Percentiles rank a stretch among this genome's conserved stretches.
Conservation (phyloP, 1,284 basidiomycete genomes). For the Ganoderma sinense region DNA sequence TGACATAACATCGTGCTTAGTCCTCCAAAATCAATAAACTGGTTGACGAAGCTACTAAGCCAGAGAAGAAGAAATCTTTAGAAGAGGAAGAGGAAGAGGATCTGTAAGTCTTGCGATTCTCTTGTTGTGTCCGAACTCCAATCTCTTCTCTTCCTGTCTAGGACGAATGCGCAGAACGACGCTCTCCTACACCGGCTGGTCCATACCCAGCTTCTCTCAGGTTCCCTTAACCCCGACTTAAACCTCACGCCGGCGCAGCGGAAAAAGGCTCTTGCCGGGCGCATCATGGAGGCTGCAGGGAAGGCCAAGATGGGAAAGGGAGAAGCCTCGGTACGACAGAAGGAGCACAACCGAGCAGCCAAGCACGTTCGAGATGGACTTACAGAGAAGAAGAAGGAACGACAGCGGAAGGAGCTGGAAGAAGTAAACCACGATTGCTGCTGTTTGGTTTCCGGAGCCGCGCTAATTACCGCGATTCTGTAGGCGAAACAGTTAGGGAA, state of each 20-base stretch:
- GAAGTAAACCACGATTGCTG: constrained; percentile 55
- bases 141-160: constrained; percentile 39
- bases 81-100: constrained; percentile 48
- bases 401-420: constrained; percentile 60
- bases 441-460: constrained; percentile 15
- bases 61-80: constrained; percentile 32
- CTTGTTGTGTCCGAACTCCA: neutral
- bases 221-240: constrained; percentile 68
- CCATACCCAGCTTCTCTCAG: constrained; percentile 79
- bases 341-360: constrained; percentile 71
- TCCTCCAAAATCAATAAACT: constrained; percentile 79
- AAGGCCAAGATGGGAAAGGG: constrained; percentile 75
- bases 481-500: constrained; percentile 82
- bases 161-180: constrained; percentile 79
- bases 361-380: constrained; percentile 77
- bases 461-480: constrained; percentile 34
- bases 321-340: constrained; percentile 61
- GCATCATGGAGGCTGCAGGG: constrained; percentile 74
- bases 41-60: constrained; percentile 43
- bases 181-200: constrained; percentile 76
- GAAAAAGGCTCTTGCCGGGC: constrained; percentile 75
- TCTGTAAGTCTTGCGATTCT: constrained; percentile 48
- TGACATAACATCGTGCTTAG: constrained; percentile 43
- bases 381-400: constrained; percentile 62
- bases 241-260: constrained; percentile 69